These are phyloP conservation scores for Extremus antarcticus DNA, from an alignment of 495 filamentous ascomycete genomes.

Conservation along the genomic window DNA sequence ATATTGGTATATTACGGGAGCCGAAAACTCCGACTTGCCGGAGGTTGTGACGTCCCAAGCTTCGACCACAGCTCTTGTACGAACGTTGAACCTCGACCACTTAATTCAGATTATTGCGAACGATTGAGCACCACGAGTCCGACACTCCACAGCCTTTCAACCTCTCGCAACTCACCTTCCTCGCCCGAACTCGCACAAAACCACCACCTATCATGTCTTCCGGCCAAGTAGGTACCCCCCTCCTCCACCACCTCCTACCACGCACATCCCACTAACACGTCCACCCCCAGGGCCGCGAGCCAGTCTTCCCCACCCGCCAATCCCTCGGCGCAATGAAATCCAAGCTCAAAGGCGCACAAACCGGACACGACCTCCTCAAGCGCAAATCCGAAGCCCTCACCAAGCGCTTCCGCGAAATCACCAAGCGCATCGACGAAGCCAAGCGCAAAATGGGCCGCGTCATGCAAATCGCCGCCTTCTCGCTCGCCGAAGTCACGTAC, in stretches of 20 bases:
- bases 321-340: conserved; percentile 93
- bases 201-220: conserved; percentile 2
- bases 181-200: neutral
- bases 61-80: too few relatives aligned
- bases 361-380: conserved; percentile 36
- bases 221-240: neutral
- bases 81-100: too few relatives aligned
- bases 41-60: too few relatives aligned
- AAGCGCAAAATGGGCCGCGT: conserved; percentile 99
- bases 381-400: conserved; percentile 36
- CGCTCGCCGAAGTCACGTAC: conserved; percentile 93
- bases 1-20: too few relatives aligned
- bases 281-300: conserved; percentile 58
- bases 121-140: neutral
- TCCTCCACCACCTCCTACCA: neutral
- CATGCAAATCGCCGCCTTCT: conserved; percentile 98
- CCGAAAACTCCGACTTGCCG: too few relatives aligned
- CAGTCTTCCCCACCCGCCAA: conserved; percentile 97
- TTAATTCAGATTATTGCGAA: too few relatives aligned
- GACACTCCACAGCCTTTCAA: neutral
- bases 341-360: conserved; percentile 86
- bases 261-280: neutral
- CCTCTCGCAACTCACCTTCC: too few relatives aligned
- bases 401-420: conserved; percentile 62
- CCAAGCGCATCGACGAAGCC: conserved; percentile 90